Percentiles rank a stretch among this genome's conserved stretches.
These are phyloP conservation scores for Venturia nashicola DNA, from an alignment of 2,329 filamentous ascomycete genomes.

Conservation along the genomic window DNA sequence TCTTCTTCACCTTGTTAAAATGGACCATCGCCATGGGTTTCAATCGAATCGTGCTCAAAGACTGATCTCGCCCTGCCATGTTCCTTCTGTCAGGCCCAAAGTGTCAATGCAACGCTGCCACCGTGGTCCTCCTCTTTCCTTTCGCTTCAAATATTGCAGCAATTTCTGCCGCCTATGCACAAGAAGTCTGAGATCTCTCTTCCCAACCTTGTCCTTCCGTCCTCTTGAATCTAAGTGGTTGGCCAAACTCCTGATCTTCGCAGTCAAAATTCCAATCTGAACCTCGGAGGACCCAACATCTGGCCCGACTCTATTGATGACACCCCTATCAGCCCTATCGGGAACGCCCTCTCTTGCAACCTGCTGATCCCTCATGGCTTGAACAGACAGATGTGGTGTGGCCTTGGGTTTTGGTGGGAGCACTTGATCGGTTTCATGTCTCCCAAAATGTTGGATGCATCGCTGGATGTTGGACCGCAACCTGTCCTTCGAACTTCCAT, in stretches of 20 bases:
- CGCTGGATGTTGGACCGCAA: slow-evolving; percentile 72
- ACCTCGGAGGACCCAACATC: slow-evolving; percentile 95
- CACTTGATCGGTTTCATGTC: slow-evolving; percentile 69
- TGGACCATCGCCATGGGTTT: background rate
- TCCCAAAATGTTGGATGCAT: slow-evolving; percentile 77
- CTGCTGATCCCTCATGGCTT: slow-evolving; percentile 8
- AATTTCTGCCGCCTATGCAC: slow-evolving; percentile 85
- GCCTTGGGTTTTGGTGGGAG: slow-evolving; percentile 48
- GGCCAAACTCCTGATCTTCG: slow-evolving; percentile 78
- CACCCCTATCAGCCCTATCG: background rate
- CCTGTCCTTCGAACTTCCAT: slow-evolving; percentile 66
- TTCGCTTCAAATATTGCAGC: slow-evolving; percentile 71
- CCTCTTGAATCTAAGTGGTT: slow-evolving; percentile 58
- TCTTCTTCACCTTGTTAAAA: background rate
- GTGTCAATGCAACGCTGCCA: slow-evolving; percentile 80
- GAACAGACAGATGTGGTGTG: background rate
- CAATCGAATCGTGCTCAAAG: slow-evolving; percentile 34
- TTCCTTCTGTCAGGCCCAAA: slow-evolving; percentile 74
- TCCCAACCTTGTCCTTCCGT: slow-evolving; percentile 85
- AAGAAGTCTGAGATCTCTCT: slow-evolving; percentile 73
- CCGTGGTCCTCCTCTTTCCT: slow-evolving; percentile 80
- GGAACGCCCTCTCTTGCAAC: background rate
- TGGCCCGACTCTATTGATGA: slow-evolving; percentile 56
- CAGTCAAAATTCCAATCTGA: slow-evolving; percentile 90
- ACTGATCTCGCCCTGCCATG: slow-evolving; percentile 82